phyloP scores from a whole-genome alignment of 2,329 filamentous ascomycete genomes.

The Aspergillus sp. region DNA sequence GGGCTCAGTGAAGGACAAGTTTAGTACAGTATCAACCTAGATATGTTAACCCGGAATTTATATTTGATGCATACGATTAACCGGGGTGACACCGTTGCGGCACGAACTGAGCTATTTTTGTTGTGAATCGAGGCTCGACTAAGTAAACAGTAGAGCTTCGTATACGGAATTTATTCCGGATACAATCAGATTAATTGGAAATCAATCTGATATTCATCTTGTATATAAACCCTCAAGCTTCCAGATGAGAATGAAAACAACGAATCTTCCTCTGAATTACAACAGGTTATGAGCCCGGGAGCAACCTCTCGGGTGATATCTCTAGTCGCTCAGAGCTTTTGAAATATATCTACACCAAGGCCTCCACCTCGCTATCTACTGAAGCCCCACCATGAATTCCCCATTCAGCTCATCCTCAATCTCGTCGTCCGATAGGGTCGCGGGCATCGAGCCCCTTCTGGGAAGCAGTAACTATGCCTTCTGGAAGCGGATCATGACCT shows the following conservation, averaged over 20 bases:
- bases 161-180: too few species aligned
- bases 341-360: conserved; percentile 1
- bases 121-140: too few species aligned
- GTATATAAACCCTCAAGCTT: too few species aligned
- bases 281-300: conserved; percentile 1
- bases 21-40: too few species aligned
- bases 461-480: conserved; percentile 2
- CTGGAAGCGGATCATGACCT: conserved; percentile 1
- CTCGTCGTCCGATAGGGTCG: background rate
- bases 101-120: too few species aligned
- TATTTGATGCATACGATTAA: too few species aligned
- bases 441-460: background rate
- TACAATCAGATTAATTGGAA: background rate
- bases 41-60: too few species aligned
- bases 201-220: too few species aligned
- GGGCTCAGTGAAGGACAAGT: too few species aligned
- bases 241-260: background rate
- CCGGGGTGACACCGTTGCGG: too few species aligned
- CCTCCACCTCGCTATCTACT: background rate
- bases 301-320: background rate
- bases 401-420: conserved; percentile 1
- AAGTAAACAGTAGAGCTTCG: too few species aligned
- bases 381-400: background rate
- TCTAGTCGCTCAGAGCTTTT: background rate
- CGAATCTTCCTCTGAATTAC: background rate